Evolutionary conservation across 495 filamentous ascomycete genomes (phyloP).

Genomic region (Xylaria grammica): DNA sequence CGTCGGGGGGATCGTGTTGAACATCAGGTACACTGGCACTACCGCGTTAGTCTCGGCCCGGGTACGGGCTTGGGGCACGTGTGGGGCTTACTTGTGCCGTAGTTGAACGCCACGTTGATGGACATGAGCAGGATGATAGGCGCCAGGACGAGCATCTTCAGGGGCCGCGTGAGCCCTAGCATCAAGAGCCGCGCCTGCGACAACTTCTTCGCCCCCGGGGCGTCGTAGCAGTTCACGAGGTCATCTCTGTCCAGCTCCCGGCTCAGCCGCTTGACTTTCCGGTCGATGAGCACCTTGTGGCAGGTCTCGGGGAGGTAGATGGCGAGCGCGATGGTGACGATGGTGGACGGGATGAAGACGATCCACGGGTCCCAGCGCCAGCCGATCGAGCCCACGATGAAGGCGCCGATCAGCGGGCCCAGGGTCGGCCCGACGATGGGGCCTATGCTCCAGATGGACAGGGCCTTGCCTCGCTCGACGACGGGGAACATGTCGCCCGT

Average conservation of each 20-base stretch:
- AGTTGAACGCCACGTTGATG: conserved; percentile 74
- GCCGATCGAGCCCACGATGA: conserved; percentile 55
- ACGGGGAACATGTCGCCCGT: conserved; percentile 62
- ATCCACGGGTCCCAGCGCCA: conserved; percentile 70
- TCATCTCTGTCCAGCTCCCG: conserved; percentile 40
- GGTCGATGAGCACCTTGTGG: conserved; percentile 54
- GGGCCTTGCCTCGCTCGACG: conserved; percentile 62
- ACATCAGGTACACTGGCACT: conserved; percentile 68
- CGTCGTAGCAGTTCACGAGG: conserved; percentile 41
- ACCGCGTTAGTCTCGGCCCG: background rate
- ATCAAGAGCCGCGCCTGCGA: conserved; percentile 33
- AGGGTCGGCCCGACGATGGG: conserved; percentile 49
- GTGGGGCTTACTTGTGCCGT: conserved; percentile 56
- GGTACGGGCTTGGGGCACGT: background rate
- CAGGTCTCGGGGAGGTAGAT: conserved; percentile 61
- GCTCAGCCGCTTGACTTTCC: conserved; percentile 49
- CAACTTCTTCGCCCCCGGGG: conserved; percentile 20
- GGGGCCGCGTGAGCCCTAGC: conserved; percentile 54
- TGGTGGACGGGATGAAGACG: conserved; percentile 52
- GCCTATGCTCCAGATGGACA: conserved; percentile 55
- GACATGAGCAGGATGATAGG: conserved; percentile 73
- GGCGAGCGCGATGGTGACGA: conserved; percentile 48
- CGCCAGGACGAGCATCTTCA: conserved; percentile 61
- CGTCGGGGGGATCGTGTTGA: conserved; percentile 68
- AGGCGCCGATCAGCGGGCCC: conserved; percentile 58